phyloP scores from a whole-genome alignment of 1,284 basidiomycete species.

The Xerocomus minutiporus region DNA sequence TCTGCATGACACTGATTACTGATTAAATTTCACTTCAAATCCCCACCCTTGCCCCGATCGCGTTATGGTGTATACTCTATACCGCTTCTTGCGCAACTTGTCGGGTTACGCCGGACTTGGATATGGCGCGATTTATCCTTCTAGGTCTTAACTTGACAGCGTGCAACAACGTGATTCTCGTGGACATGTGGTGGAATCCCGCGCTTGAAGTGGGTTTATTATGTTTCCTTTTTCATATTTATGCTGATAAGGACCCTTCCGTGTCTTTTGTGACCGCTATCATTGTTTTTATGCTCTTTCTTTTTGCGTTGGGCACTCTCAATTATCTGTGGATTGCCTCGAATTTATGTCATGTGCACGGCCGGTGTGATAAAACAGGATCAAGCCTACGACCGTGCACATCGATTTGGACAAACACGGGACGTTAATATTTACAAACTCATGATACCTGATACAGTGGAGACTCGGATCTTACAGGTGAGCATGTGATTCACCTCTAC shows the following conservation, averaged over 20 bases:
- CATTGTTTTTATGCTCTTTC: neutral
- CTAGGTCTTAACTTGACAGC: slow-evolving; percentile 87
- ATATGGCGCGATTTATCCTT: slow-evolving; percentile 1
- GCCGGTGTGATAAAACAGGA: slow-evolving; percentile 41
- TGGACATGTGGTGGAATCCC: slow-evolving; percentile 96
- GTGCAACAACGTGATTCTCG: slow-evolving; percentile 91
- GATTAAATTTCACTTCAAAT: slow-evolving; percentile 10
- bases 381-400: slow-evolving; percentile 92
- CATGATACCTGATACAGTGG: slow-evolving; percentile 84
- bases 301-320: neutral
- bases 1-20: slow-evolving; percentile 8
- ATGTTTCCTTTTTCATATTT: neutral
- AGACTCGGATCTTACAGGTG: slow-evolving; percentile 79
- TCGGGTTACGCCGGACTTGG: neutral
- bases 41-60: neutral
- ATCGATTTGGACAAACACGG: slow-evolving; percentile 83
- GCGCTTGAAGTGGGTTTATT: slow-evolving; percentile 60
- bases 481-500: neutral
- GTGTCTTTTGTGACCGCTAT: neutral
- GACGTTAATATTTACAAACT: slow-evolving; percentile 93
- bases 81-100: neutral
- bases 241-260: slow-evolving; percentile 9
- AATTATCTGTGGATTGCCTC: neutral
- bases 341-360: neutral
- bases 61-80: too few relatives aligned